Conservation (phyloP, 1,284 basidiomycete genomes). For the Moesziomyces sp. region DNA sequence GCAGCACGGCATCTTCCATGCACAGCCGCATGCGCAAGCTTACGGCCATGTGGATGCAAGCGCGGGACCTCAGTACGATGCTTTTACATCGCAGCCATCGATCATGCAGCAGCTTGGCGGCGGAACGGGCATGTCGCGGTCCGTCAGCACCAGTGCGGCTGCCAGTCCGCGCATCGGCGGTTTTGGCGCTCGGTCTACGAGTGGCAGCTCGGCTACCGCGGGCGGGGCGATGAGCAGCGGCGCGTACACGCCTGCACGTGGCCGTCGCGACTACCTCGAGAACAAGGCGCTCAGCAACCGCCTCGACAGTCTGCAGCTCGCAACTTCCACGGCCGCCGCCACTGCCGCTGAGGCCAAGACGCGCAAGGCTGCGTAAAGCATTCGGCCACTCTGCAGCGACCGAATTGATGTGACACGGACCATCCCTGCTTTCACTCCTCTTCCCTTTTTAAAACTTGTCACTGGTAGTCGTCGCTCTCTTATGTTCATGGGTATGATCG, state of each 20-base stretch:
- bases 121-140: slow-evolving; percentile 32
- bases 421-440: background rate
- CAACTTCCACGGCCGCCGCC: slow-evolving; percentile 9
- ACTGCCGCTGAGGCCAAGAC: slow-evolving; percentile 20
- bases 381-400: background rate
- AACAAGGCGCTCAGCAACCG: slow-evolving; percentile 45
- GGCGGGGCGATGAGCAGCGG: slow-evolving; percentile 10
- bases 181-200: slow-evolving; percentile 4
- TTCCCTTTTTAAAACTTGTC: background rate
- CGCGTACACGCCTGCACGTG: slow-evolving; percentile 27
- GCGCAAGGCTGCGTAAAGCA: slow-evolving; percentile 17
- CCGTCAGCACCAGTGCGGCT: slow-evolving; percentile 39
- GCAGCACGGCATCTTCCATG: slow-evolving; percentile 38
- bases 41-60: slow-evolving; percentile 3
- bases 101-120: slow-evolving; percentile 50
- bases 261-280: slow-evolving; percentile 38
- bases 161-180: slow-evolving; percentile 27
- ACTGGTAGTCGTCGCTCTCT: too few species aligned
- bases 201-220: slow-evolving; percentile 4
- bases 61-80: slow-evolving; percentile 16
- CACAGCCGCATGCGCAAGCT: slow-evolving; percentile 5
- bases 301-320: slow-evolving; percentile 40
- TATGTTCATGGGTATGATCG: too few species aligned
- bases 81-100: slow-evolving; percentile 32
- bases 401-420: slow-evolving; percentile 1